Conservation (phyloP, 495 filamentous ascomycete species). For the Neurospora discreta region DNA sequence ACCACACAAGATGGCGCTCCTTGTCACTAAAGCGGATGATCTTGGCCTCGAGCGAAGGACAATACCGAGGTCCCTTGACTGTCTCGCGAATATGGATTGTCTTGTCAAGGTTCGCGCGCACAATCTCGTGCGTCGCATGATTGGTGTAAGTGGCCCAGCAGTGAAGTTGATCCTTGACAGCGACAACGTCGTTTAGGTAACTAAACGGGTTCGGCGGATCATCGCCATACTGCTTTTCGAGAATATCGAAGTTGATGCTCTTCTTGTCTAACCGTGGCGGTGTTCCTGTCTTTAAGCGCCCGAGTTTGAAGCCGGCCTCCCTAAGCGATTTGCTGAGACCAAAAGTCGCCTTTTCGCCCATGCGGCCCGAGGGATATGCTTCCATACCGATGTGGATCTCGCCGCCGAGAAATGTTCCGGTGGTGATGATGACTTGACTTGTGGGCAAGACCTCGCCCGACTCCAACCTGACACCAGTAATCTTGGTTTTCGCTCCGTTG, state of each 20-base stretch:
- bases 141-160: slow-evolving; percentile 85
- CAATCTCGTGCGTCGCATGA: slow-evolving; percentile 66
- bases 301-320: slow-evolving; percentile 83
- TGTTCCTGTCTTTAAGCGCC: slow-evolving; percentile 89
- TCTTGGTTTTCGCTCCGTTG: slow-evolving; percentile 53
- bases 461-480: slow-evolving; percentile 79
- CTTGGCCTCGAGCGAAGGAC: slow-evolving; percentile 91
- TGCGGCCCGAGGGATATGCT: slow-evolving; percentile 72
- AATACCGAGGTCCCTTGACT: slow-evolving; percentile 88
- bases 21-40: slow-evolving; percentile 76
- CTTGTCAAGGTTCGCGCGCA: slow-evolving; percentile 78
- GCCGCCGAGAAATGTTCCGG: slow-evolving; percentile 88
- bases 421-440: slow-evolving; percentile 81
- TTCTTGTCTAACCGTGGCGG: slow-evolving; percentile 76
- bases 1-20: slow-evolving; percentile 79
- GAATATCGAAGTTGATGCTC: slow-evolving; percentile 65
- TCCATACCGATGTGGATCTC: slow-evolving; percentile 94
- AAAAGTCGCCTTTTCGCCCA: slow-evolving; percentile 90
- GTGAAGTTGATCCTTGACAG: slow-evolving; percentile 67
- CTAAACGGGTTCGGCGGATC: slow-evolving; percentile 84
- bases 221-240: slow-evolving; percentile 71
- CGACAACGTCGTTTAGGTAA: slow-evolving; percentile 68
- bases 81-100: slow-evolving; percentile 94
- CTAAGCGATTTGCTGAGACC: slow-evolving; percentile 85
- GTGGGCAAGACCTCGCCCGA: slow-evolving; percentile 77